These are phyloP conservation scores for Corymbia maculata DNA, from an alignment of 345 rosid species.

Conservation along the genomic window DNA sequence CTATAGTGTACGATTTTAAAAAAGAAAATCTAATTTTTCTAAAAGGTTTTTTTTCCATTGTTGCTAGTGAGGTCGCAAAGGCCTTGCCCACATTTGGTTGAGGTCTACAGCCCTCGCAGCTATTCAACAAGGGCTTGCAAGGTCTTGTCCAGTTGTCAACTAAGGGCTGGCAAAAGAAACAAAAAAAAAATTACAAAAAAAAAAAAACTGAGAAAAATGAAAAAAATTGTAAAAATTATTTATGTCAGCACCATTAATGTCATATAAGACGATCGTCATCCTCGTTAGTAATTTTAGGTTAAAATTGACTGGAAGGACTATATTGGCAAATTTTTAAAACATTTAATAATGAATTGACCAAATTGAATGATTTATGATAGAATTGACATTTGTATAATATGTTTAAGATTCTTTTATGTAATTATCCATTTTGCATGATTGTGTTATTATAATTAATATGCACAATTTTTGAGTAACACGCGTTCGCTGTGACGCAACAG, in stretches of 20 bases:
- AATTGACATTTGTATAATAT: not conserved
- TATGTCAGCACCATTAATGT: rapidly evolving
- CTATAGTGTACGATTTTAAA: rapidly evolving
- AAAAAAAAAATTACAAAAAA: no score
- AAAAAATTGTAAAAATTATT: not conserved
- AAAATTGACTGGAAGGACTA: not conserved
- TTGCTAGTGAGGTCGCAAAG: rapidly evolving
- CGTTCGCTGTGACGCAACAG: not conserved
- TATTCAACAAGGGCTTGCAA: rapidly evolving
- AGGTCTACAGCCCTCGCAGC: not conserved
- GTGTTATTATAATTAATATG: not conserved
- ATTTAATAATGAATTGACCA: rapidly evolving
- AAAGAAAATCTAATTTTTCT: no score
- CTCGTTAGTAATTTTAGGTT: rapidly evolving
- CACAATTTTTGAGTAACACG: not conserved
- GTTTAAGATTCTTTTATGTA: not conserved
- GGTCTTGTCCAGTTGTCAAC: not conserved
- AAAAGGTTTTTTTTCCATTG: not conserved
- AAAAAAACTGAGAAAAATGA: no score
- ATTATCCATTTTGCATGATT: not conserved
- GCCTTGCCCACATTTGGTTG: not conserved
- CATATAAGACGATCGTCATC: rapidly evolving
- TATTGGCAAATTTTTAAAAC: rapidly evolving
- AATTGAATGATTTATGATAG: rapidly evolving
- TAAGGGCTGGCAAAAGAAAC: rapidly evolving